phyloP scores from a whole-genome alignment of 805 yeast genomes.

The Trichomonascus vanleenenianus region DNA sequence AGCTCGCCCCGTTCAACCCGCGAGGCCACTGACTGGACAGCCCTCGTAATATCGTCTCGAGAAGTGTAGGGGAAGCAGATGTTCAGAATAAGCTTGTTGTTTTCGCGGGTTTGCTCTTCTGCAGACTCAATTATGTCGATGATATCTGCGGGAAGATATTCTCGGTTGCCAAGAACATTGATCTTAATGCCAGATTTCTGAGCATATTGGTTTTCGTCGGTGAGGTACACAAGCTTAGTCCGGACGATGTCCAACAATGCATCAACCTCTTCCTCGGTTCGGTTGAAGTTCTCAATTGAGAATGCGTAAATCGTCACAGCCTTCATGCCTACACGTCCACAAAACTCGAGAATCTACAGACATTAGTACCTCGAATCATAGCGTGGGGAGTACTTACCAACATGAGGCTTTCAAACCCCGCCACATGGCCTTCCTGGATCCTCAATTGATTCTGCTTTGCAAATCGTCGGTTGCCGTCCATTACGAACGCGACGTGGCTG shows the following conservation, averaged over 20 bases:
- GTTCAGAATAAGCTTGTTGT: constrained; percentile 32
- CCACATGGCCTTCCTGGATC: constrained; percentile 81
- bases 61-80: constrained; percentile 91
- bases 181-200: constrained; percentile 22
- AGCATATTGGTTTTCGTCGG: constrained; percentile 11
- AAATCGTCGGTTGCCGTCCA: constrained; percentile 95
- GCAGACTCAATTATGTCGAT: constrained; percentile 52
- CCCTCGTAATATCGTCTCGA: constrained; percentile 72
- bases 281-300: constrained; percentile 88
- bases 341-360: constrained; percentile 49
- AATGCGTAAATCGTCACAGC: constrained; percentile 92
- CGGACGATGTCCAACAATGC: constrained; percentile 54
- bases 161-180: constrained; percentile 67
- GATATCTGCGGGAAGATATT: constrained; percentile 64
- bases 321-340: constrained; percentile 70
- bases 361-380: background rate
- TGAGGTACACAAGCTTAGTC: constrained; percentile 22
- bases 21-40: constrained; percentile 44
- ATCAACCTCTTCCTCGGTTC: constrained; percentile 73
- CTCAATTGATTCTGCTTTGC: constrained; percentile 65
- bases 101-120: constrained; percentile 52
- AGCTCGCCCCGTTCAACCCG: constrained; percentile 23
- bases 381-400: constrained; percentile 5
- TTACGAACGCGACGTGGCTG: constrained; percentile 81
- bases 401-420: constrained; percentile 69